Conservation (phyloP, 2,329 filamentous ascomycete species). For the Neonectria punicea region DNA sequence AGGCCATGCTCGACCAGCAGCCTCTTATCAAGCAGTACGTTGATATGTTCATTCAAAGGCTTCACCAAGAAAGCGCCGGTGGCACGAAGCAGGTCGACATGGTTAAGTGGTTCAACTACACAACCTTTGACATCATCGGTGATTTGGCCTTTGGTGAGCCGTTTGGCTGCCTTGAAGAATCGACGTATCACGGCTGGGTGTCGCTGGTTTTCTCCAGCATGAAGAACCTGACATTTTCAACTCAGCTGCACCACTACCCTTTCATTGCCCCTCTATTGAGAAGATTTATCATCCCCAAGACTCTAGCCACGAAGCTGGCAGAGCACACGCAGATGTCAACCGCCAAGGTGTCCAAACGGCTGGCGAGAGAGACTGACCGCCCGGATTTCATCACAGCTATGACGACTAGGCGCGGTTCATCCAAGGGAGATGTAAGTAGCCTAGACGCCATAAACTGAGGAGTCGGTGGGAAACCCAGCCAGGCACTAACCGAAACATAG, state of each 20-base stretch:
- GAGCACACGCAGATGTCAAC: constrained; percentile 10
- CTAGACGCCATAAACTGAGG: not conserved
- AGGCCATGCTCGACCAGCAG: constrained; percentile 46
- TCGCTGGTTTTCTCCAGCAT: constrained; percentile 27
- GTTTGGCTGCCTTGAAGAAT: constrained; percentile 42
- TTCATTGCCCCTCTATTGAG: constrained; percentile 3
- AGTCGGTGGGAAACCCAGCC: not conserved
- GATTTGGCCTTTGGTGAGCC: constrained; percentile 45
- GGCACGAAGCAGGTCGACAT: constrained; percentile 33
- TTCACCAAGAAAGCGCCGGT: constrained; percentile 27
- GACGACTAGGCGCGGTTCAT: not conserved
- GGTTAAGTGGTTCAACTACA: constrained; percentile 42
- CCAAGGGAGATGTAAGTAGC: constrained; percentile 1
- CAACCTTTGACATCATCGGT: constrained; percentile 47
- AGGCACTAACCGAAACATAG: not conserved
- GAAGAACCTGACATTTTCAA: constrained; percentile 4
- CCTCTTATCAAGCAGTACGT: constrained; percentile 42
- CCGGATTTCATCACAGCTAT: constrained; percentile 37
- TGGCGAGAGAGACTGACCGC: constrained; percentile 25
- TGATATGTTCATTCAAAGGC: constrained; percentile 37
- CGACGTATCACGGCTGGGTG: constrained; percentile 42
- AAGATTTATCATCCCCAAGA: constrained; percentile 1
- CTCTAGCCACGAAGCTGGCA: constrained; percentile 8
- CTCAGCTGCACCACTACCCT: not conserved
- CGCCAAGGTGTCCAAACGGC: constrained; percentile 23